Conservation (phyloP, 805 yeast species). For the Jamesozyma hellenica region DNA sequence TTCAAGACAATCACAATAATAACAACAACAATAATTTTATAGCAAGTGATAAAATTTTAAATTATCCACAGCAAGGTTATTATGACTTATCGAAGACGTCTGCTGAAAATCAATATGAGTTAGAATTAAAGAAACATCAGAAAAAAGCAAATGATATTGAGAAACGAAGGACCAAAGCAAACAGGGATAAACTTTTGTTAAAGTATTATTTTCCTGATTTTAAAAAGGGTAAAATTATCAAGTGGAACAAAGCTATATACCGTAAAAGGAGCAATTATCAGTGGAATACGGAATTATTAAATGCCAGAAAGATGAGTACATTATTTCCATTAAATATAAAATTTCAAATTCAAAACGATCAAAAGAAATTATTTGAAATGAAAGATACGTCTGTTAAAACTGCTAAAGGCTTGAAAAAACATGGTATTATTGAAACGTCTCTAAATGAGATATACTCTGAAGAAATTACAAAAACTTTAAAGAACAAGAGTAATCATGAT, state of each 20-base stretch:
- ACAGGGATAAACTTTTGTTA: slow-evolving; percentile 31
- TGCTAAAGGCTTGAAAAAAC: slow-evolving; percentile 6
- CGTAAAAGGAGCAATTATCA: slow-evolving; percentile 37
- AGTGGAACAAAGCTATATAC: slow-evolving; percentile 48
- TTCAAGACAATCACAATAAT: background rate
- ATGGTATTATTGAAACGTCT: slow-evolving; percentile 15
- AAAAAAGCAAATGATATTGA: background rate
- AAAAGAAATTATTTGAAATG: slow-evolving; percentile 36
- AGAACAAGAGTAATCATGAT: slow-evolving; percentile 11
- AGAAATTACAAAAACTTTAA: slow-evolving; percentile 11
- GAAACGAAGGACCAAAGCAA: slow-evolving; percentile 8
- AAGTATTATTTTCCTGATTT: slow-evolving; percentile 46
- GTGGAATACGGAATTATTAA: slow-evolving; percentile 28
- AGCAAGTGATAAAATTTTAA: background rate
- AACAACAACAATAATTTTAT: background rate
- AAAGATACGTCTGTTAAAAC: background rate
- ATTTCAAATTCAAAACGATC: slow-evolving; percentile 47
- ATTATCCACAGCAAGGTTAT: background rate
- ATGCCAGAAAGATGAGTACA: slow-evolving; percentile 7
- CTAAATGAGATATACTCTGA: slow-evolving; percentile 17
- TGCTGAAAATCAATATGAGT: slow-evolving; percentile 3
- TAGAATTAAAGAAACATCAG: background rate
- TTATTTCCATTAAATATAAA: slow-evolving; percentile 43
- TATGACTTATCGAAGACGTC: background rate
- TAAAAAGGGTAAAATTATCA: slow-evolving; percentile 38